Conservation (phyloP, 2,329 filamentous ascomycete species). For the Colletotrichum neosansevieriae region DNA sequence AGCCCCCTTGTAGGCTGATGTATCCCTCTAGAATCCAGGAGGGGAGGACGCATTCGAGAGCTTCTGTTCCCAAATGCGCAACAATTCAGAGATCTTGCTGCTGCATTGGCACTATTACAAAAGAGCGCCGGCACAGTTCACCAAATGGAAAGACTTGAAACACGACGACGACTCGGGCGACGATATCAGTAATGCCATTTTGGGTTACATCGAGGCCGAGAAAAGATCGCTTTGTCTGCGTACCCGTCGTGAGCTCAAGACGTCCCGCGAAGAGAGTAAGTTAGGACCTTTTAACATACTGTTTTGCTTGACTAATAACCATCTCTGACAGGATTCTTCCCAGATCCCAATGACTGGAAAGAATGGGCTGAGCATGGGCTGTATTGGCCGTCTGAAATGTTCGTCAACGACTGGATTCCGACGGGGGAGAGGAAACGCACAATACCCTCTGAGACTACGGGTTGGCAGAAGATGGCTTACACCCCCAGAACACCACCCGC, state of each 20-base stretch:
- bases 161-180: constrained; percentile 6
- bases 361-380: constrained; percentile 37
- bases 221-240: no score
- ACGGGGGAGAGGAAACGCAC: not conserved
- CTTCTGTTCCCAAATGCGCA: constrained; percentile 49
- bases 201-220: not conserved
- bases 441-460: no score
- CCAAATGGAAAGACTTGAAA: not conserved
- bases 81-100: constrained; percentile 60
- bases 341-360: no score
- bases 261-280: no score
- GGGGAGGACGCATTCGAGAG: not conserved
- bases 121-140: not conserved
- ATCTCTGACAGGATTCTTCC: no score
- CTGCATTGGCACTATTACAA: constrained; percentile 64
- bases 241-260: no score
- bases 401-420: constrained; percentile 53
- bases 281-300: no score
- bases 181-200: constrained; percentile 16
- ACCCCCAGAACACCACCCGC: no score
- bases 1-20: not conserved
- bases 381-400: constrained; percentile 61
- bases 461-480: no score
- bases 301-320: no score
- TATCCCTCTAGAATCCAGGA: not conserved